Base-by-base conservation (phyloP, 106 monocot species). In the Cymbidium sinense region DNA sequence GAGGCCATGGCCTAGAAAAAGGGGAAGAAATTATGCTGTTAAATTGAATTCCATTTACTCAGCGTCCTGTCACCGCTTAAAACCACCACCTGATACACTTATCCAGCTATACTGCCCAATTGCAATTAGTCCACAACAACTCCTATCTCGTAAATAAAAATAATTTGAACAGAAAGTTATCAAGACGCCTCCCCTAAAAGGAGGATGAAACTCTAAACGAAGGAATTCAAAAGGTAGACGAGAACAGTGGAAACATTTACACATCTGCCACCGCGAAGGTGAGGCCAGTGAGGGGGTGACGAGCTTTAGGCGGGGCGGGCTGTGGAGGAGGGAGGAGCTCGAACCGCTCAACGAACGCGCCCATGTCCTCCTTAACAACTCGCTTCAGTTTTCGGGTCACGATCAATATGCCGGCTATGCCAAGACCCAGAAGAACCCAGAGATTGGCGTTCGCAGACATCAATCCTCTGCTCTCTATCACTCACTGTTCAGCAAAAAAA, bases 241-340 rank as follows among this genome's bases (percentile, higher is more conserved):
- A 61, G 29, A 74, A 39, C 64, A 19, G 19, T 10, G 55, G 6
- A 76, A 33, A 13, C 8, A 65, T 85, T 87, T 79, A 99, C 99
- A 89, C 70, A 76, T 99, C 99, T 50, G 99, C 90, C 39, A 89
- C 90, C 71, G 99, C 95, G 77, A 99, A 99, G 77, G 88, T 70
- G 82, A 99, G 89, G 67, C 88, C 92, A 6, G 86, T 83, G 25
- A 99, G 75, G 29, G 99, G 93, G 51, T 95, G 99, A 21, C 91
- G 95, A 2, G 98, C 98, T 50, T 99, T 95, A 15, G 99, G 99
- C 9, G 95, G 95, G 13, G 89, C 81, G 0, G 99, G 99, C 47
- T 75, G 99, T 4, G 99, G 95, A 7, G 95, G 99, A 37, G 99
- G 99, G 41, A 99, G 93, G 64, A 99, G 86, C 87, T 99, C 89